Base-by-base conservation (phyloP, 805 yeast species). In the Candida maltosa region DNA sequence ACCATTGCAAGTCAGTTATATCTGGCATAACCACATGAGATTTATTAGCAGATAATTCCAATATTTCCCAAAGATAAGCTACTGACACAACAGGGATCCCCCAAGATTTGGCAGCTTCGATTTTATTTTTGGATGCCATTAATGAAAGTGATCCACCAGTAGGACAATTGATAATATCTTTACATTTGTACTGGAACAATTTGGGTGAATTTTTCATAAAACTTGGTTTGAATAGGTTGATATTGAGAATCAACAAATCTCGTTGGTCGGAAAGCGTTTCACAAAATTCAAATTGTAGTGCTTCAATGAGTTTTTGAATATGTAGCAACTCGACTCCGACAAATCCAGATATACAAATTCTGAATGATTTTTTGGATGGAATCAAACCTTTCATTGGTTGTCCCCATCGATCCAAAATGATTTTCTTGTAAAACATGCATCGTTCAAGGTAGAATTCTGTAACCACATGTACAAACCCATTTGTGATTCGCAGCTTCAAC, bases 391-490 rank as follows among this genome's bases (percentile, higher is more conserved):
- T 57, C 32, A 74, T 62, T 2, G 85, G 86, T 34, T 51, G 50
- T 3, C 83, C 73, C 95, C 95, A 86, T 11, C 62, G 53, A 50
- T 83, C 95, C 22, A 55, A 47, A 11, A 61, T 56, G 5, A 75
- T 45, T 29, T 58, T 52, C 29, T 73, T 70, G 46, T 78, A 78
- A 56, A 72, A 80, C 16, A 86, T 63, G 16, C 84, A 75, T 39
- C 95, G 62, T 56, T 87, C 96, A 9, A 87, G 59, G 44, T 81
- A 80, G 84, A 91, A 86, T 54, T 87, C 95, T 0, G 95, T 86
- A 2, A 78, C 74, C 0, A 79, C 42, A 12, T 49, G 48, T 3
- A 42, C 52, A 16, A 24, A 52, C 19, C 45, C 45, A 30, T 39
- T 36, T 32, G 50, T 53, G 24, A 54, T 46, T 18, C 43, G 47